phyloP scores from a whole-genome alignment of 257 asterid species.

The Solanum pimpinellifolium region DNA sequence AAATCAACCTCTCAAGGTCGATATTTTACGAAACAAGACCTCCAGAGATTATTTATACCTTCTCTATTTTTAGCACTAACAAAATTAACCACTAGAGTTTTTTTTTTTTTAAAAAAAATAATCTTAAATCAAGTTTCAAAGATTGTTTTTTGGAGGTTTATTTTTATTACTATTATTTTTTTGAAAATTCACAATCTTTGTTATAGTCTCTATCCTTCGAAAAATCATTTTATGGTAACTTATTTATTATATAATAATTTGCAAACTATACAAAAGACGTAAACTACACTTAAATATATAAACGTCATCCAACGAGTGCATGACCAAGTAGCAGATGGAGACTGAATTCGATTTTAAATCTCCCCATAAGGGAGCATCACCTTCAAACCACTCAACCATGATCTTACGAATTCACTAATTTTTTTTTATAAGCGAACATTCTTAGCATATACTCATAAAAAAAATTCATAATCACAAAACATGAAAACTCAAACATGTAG shows the following conservation, averaged over 20 bases:
- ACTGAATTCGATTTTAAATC: background rate
- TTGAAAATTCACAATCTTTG: no score
- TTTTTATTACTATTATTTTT: background rate
- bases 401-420: no score
- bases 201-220: fast-evolving
- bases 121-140: background rate
- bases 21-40: background rate
- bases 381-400: background rate
- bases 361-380: background rate
- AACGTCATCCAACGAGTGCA: no score
- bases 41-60: background rate
- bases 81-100: background rate
- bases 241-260: no score
- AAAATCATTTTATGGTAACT: no score
- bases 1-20: background rate
- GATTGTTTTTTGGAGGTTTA: background rate
- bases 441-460: background rate
- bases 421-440: no score
- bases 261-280: fast-evolving
- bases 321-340: no score
- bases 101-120: background rate
- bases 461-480: background rate
- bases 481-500: background rate
- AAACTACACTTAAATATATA: background rate
- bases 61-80: background rate